Evolutionary conservation across 805 yeast species (phyloP), one percentile per base, ranked within the genome.

Genomic region (Myxozyma melibiosi): DNA sequence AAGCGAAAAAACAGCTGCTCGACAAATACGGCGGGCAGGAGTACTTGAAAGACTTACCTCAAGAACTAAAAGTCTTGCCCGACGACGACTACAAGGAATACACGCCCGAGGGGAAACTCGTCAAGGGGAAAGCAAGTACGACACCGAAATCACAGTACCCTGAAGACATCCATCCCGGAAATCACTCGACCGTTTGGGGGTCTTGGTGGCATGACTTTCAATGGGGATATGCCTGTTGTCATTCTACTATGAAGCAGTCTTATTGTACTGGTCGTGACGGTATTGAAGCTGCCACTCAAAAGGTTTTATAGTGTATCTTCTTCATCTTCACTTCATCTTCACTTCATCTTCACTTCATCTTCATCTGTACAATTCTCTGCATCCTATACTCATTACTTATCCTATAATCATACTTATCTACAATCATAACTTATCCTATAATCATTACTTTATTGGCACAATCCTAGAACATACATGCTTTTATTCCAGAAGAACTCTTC

Each of bases 211-310:
- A 65, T 4, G 67, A 71, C 34, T 76, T 77, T 2, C 65, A 67
- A 46, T 78, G 81, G 81, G 81, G 81, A 6, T 78, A 69, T 57
- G 61, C 62, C 3, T 78, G 81, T 51, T 78, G 81, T 51, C 71
- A 73, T 47, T 70, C 72, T 11, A 44, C 71, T 3, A 66, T 66
- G 5, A 68, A 67, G 46, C 66, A 70, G 28, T 68, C 75, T 4
- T 64, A 72, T 25, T 78, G 81, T 59, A 63, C 70, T 6, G 71
- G 73, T 8, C 59, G 40, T 14, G 61, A 62, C 20, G 69, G 70
- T 2, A 61, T 55, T 13, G 30, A 35, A n/a, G 63, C 63, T 7
- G 52, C 58, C 2, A 33, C 24, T 7, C 53, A 43, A 49, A 27
- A 31, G 20, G 35, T 58, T 25, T 34, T 58, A 14, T 41, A 38